Percentiles rank a stretch among this genome's conserved stretches.
phyloP scores from a whole-genome alignment of 129 eudicot species.

The Calendula officinalis region DNA sequence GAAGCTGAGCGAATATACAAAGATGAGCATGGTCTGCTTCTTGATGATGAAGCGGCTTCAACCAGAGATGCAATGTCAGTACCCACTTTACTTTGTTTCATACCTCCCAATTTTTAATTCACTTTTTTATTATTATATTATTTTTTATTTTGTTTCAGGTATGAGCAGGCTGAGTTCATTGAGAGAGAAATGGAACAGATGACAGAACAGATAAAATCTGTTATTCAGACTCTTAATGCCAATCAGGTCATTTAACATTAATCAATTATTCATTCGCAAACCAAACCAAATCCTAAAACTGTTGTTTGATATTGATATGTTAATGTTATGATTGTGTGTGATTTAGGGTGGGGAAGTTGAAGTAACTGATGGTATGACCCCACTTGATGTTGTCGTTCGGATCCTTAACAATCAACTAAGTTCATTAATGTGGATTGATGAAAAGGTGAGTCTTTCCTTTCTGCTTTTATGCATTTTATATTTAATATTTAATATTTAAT shows the following conservation, averaged over 20 bases:
- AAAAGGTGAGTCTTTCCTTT: slow-evolving; percentile 56
- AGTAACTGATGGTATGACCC: slow-evolving; percentile 70
- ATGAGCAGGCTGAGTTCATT: slow-evolving; percentile 84
- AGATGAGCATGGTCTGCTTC: slow-evolving; percentile 80
- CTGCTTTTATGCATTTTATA: not conserved
- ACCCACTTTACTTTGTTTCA: slow-evolving; percentile 5
- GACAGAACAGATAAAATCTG: slow-evolving; percentile 77
- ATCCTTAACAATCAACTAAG: slow-evolving; percentile 87
- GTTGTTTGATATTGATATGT: slow-evolving; percentile 21
- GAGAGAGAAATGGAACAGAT: slow-evolving; percentile 93
- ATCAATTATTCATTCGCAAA: no score
- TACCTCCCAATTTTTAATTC: not conserved
- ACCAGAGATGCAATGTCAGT: slow-evolving; percentile 97
- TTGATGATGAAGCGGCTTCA: slow-evolving; percentile 93
- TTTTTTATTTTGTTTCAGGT: slow-evolving; percentile 44
- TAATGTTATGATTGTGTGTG: not conserved
- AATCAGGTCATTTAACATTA: slow-evolving; percentile 47
- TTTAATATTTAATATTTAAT: no score
- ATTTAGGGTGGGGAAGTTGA: slow-evolving; percentile 83
- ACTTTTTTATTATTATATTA: not conserved
- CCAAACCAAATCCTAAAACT: no score
- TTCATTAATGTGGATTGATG: slow-evolving; percentile 85
- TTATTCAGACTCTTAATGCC: slow-evolving; percentile 80
- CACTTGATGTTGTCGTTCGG: slow-evolving; percentile 82
- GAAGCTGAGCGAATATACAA: slow-evolving; percentile 94